Evolutionary conservation across 2,329 filamentous ascomycete genomes (phyloP), one percentile per base, ranked within the genome.

Genomic region (Trichoderma lentiforme): DNA sequence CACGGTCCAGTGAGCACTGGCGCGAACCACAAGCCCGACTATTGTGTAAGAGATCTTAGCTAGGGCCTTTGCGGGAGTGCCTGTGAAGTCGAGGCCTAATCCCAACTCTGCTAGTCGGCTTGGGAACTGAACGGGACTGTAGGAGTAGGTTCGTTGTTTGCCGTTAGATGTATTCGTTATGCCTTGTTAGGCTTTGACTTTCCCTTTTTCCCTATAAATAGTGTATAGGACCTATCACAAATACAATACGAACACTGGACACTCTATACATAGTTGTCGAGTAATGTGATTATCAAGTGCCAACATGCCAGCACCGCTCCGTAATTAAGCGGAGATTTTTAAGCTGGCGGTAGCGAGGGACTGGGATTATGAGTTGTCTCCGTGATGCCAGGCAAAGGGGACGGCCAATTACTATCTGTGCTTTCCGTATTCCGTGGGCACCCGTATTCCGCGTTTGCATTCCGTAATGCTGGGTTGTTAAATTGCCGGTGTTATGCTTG

Each of bases 261-360:
- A 51, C n/a, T 51, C 47, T 24, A 24, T 57, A 28, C 53, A 30
- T 57, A n/a, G 53, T 30, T 30, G 18, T 53, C 47, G 11, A 53
- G n/a, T 61, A 36, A 51, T 47, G 24, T 51, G 58, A 69, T 34
- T n/a, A 60, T n/a, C n/a, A 69, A 57, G 6, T 21, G n/a, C n/a
- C 30, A 34, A 30, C 56, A 24, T 66, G 43, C 15, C 26, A 60
- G 28, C 57, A 15, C 21, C 36, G 24, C 63, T 66, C 65, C 53
- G 56, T 68, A 32, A 60, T 68, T 30, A 61, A 69, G 66, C 66
- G 56, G 66, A 39, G 53, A 11, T 60, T 69, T 61, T 39, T 47
- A 34, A 60, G 53, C 14, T 69, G 66, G 66, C 66, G 66, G 66
- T 61, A 60, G 57, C 57, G 57, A 61, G 66, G 39, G 66, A 60